Evolutionary conservation across 768 basidiomycete species (phyloP), one percentile per base, ranked within the genome.

Genomic region (Royoungia palumana): DNA sequence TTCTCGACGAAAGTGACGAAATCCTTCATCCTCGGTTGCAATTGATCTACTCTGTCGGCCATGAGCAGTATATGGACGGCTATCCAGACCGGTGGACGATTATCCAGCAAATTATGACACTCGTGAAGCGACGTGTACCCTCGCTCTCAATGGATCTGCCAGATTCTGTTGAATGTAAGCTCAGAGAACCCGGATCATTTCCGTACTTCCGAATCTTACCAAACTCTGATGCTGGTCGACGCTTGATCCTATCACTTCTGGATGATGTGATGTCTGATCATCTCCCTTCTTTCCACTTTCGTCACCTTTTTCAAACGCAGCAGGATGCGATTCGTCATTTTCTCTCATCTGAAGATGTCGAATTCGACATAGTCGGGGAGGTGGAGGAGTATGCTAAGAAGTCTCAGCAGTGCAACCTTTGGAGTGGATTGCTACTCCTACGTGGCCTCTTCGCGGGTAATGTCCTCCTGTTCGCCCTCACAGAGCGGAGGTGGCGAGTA

Each of bases 401-500:
- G 13, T 32, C 32, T 32, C 35, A 45, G 14, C 61, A 58, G 41
- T 46, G 50, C 6, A 24, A 32, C 21, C 47, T 61, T 14, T 75
- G 73, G 71, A 63, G 59, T 20, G 53, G 58, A 35, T 49, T 79
- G n/a, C 64, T 79, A 8, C 64, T 78, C 9, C 65, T 74, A 8
- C 72, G 77, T 2, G 78, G 78, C 2, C 60, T 79, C 3, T 47
- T 79, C 17, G 71, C 64, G 0, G 60, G 64, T 16, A 72, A 74
- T 0, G 66, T 79, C 10, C 61, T 79, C 6, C 38, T 60, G 7
- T 70, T 70, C 46, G 59, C 60, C 2, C 59, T 79, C 0, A 59
- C 59, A 30, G 61, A 71, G 30, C 67, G 67, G 44, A 68, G 75
- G 13, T 79, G 75, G 75, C 56, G 76, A 37, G 76, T 79, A 4